Evolutionary conservation across 1,284 basidiomycete species (phyloP), one percentile per base, ranked within the genome.

Genomic region (Puccinia hordei): DNA sequence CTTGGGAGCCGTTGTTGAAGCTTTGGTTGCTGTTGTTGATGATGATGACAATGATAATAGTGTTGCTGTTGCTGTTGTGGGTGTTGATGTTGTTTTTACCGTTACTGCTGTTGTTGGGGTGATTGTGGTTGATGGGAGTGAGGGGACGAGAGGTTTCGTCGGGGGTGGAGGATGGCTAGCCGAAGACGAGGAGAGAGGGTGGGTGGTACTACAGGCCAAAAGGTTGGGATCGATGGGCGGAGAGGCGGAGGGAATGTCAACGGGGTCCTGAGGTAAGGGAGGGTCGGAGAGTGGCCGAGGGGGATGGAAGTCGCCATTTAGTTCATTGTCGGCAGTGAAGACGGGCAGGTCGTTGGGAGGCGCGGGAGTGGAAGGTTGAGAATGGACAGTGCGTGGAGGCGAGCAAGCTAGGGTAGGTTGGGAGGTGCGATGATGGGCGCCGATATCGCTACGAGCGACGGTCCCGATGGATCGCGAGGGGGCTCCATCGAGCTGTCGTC

Each of bases 401-500:
- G 38, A 51, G 41, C 46, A 2, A 15, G 24, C 24, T 2, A 13
- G 27, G 17, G 51, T 4, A 10, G 46, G 8, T 35, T 27, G 46
- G 27, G 10, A 12, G n/a, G 8, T 30, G 22, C 41, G 55, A 41
- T 63, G 66, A 49, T 69, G 66, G 19, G 66, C 66, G 5, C 66
- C 66, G 24, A 69, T 41, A 49, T 69, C 66, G 44, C 38, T 44
- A 1, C 69, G 69, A 35, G 69, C 69, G 17, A 73, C 41, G 53
- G 12, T 33, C 27, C 33, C 53, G 38, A 65, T 68, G 2, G 65
- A 69, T 44, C 46, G 49, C 13, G 65, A 76, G 6, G 38, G 38
- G 6, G 57, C 55, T 6, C 35, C 38, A 33, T 46, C 59, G 19
- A 75, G 27, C 19, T 17, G 41, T 65, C 27, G 72, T 24, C 38